phyloP scores from a whole-genome alignment of 2,329 filamentous ascomycete species.

The Metarhizium sp. region DNA sequence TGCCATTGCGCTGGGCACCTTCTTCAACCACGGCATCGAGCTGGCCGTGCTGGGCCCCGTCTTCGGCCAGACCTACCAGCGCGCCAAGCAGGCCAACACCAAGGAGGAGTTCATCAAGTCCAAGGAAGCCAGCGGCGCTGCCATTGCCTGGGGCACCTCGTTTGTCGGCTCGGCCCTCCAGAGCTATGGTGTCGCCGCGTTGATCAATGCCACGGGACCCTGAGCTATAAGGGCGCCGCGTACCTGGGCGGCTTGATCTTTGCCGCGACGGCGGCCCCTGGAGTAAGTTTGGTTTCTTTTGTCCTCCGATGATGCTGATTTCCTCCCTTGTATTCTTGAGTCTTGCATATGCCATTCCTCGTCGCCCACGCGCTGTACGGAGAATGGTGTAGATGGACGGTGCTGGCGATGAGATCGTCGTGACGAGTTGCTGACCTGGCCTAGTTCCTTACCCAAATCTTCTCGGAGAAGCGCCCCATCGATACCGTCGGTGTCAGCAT shows the following conservation, averaged over 20 bases:
- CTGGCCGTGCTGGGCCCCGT: slow-evolving; percentile 79
- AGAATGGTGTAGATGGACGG: too few species aligned
- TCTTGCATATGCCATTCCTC: slow-evolving; percentile 4
- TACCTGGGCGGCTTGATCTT: slow-evolving; percentile 91
- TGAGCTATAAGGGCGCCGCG: slow-evolving; percentile 94
- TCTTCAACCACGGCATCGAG: slow-evolving; percentile 91
- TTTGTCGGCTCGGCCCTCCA: slow-evolving; percentile 82
- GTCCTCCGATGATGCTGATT: background rate
- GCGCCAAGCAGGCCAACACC: slow-evolving; percentile 81
- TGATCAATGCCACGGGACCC: slow-evolving; percentile 89
- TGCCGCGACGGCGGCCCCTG: slow-evolving; percentile 78
- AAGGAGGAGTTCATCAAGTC: slow-evolving; percentile 95
- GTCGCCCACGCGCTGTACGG: too few species aligned
- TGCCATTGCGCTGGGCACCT: slow-evolving; percentile 88
- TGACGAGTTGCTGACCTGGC: background rate
- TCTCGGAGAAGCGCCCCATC: slow-evolving; percentile 84
- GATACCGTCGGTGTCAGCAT: slow-evolving; percentile 84
- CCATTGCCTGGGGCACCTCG: slow-evolving; percentile 82
- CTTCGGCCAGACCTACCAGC: slow-evolving; percentile 91
- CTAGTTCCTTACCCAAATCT: slow-evolving; percentile 76
- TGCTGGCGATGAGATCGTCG: background rate
- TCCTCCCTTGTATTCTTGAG: slow-evolving; percentile 2
- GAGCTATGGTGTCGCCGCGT: slow-evolving; percentile 78
- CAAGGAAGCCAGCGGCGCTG: slow-evolving; percentile 82
- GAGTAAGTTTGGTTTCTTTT: slow-evolving; percentile 43